Percentiles rank a stretch among this genome's conserved stretches.
These are phyloP conservation scores for Nicotiana tabacum DNA, from an alignment of 257 asterid genomes.

Conservation along the genomic window DNA sequence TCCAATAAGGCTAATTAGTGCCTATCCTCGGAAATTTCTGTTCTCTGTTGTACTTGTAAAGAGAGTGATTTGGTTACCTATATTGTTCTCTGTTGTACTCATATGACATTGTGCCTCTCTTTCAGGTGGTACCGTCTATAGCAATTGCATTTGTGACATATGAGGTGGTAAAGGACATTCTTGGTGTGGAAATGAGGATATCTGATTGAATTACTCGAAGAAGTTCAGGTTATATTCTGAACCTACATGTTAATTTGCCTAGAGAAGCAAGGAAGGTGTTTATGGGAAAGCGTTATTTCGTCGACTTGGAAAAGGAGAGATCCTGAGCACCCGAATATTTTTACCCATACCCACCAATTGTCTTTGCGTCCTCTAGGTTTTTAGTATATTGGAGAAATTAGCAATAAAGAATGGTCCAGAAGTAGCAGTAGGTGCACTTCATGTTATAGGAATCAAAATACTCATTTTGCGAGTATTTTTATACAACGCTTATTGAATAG, in stretches of 20 bases:
- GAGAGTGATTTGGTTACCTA: too few species aligned
- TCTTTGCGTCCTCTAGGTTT: constrained; percentile 8
- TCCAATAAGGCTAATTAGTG: neutral
- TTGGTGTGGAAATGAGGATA: constrained; percentile 71
- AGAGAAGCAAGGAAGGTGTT: neutral
- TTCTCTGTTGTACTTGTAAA: too few species aligned
- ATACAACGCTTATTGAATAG: constrained; percentile 7
- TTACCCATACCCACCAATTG: neutral
- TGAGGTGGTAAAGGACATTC: constrained; percentile 69
- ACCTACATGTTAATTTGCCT: constrained; percentile 11
- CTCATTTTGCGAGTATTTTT: neutral
- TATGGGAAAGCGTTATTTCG: neutral
- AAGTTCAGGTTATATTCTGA: neutral
- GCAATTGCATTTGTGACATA: constrained; percentile 88
- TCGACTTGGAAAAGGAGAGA: neutral
- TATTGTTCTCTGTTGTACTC: neutral
- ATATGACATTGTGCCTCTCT: neutral
- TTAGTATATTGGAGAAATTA: neutral
- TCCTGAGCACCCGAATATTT: neutral
- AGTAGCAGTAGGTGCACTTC: constrained; percentile 1
- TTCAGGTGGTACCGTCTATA: constrained; percentile 83
- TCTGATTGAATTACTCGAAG: constrained; percentile 44
- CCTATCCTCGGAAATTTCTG: neutral
- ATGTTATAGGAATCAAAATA: neutral
- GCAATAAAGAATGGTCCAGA: constrained; percentile 16